These are phyloP conservation scores for Petunia axillaris DNA, from an alignment of 257 asterid genomes.

Conservation along the genomic window DNA sequence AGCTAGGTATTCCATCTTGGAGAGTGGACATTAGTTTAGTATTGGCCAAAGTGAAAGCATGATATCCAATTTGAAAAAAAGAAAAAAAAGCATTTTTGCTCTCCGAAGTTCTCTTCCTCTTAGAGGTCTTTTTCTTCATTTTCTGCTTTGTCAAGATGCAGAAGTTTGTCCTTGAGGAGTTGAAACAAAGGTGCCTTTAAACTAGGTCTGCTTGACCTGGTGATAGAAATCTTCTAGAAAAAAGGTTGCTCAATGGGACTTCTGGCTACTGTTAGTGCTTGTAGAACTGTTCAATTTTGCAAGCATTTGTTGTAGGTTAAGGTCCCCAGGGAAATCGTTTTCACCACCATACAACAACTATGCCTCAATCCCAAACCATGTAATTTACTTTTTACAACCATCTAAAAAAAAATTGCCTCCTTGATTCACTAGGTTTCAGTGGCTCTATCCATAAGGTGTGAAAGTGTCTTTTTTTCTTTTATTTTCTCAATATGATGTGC, in stretches of 20 bases:
- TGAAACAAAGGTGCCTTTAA: conserved; percentile 3
- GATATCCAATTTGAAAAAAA: background rate
- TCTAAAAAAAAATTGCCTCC: background rate
- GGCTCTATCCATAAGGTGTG: background rate
- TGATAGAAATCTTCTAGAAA: conserved; percentile 2
- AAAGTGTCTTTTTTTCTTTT: background rate
- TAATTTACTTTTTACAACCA: too few species aligned
- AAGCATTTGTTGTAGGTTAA: background rate
- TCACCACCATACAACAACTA: background rate
- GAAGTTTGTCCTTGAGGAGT: background rate
- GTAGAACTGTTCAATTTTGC: background rate
- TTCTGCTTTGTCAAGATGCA: background rate
- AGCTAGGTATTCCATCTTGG: background rate
- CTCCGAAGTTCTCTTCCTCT: conserved; percentile 19
- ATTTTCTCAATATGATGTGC: conserved; percentile 2
- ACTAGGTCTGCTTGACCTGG: background rate
- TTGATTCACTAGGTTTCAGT: conserved; percentile 19
- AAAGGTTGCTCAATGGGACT: background rate
- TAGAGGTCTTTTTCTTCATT: background rate
- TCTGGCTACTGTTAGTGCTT: background rate
- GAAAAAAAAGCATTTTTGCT: background rate
- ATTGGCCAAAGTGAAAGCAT: conserved; percentile 8
- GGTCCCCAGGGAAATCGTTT: background rate
- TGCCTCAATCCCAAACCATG: too few species aligned
- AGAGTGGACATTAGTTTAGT: background rate